Evolutionary conservation across 164 flowering plant genomes (phyloP), one percentile per base, ranked within the genome.

Genomic region (Vitis labrusca): DNA sequence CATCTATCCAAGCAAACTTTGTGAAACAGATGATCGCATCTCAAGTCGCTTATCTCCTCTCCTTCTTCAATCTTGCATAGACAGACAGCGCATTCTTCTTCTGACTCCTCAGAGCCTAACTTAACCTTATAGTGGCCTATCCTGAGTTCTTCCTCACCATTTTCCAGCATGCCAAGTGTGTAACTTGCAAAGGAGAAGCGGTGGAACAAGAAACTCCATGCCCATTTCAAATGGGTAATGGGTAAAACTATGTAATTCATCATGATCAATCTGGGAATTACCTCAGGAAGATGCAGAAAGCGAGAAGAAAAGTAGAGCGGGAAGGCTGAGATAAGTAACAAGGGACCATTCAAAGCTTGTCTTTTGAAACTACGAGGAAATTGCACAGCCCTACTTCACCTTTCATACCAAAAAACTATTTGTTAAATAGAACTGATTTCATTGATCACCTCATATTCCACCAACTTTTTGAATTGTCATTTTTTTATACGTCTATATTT

Each of bases 11-110:
- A 52, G 59, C 59, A 65, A 50, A 9, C 58, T 12, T 30, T 50
- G 17, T 52, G 68, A 53, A 65, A 65, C 29, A 50, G 47, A 53
- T 65, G 68, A 52, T 30, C 47, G 16, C 68, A 65, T 50, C 37
- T 51, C 16, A 65, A 50, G 3, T 19, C 8, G 1, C 44, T 37
- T 37, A 37, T 37, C 44, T 37, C 44, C 0, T 37, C 44, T 37
- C 6, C 44, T 37, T 37, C 5, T 37, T 37, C 7, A 6, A 37
- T 37, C 44, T 37, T 37, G 44, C 44, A 37, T 37, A 13, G 56
- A 2, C 68, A 15, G 59, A 37, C 9, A 23, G n/a, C 59, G 3
- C 68, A 14, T 65, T 50, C 68, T 16, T 9, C 48, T 11, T 12
- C 50, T 61, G 44, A 37, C 0, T 32, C 64, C 50, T 61, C 32